phyloP scores from a whole-genome alignment of 169 alveolate species.

The Plasmodium vinckei region DNA sequence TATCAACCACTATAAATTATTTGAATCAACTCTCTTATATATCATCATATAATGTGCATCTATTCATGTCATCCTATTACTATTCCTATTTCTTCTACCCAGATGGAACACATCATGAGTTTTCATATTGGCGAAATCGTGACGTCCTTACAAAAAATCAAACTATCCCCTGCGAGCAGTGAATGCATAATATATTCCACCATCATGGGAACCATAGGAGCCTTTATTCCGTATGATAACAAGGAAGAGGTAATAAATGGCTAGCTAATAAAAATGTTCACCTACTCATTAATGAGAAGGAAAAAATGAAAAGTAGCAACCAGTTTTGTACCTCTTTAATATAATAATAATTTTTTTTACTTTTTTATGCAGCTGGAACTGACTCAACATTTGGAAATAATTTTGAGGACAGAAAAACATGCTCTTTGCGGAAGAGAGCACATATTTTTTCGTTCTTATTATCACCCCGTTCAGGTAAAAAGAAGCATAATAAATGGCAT shows the following conservation, averaged over 20 bases:
- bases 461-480: slow-evolving; percentile 87
- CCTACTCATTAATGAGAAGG: too few species aligned
- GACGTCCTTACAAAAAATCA: slow-evolving; percentile 93
- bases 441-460: slow-evolving; percentile 88
- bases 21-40: too few species aligned
- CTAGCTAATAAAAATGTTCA: too few species aligned
- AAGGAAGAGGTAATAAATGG: slow-evolving; percentile 91
- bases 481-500: too few species aligned
- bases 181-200: slow-evolving; percentile 96
- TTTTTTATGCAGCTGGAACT: slow-evolving; percentile 87
- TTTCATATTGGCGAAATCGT: slow-evolving; percentile 98
- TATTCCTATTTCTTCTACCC: slow-evolving; percentile 53
- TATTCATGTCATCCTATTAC: background rate
- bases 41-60: background rate
- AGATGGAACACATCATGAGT: slow-evolving; percentile 90
- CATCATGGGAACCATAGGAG: slow-evolving; percentile 97
- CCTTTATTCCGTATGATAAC: slow-evolving; percentile 95
- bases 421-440: slow-evolving; percentile 94
- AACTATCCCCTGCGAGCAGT: slow-evolving; percentile 90
- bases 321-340: too few species aligned
- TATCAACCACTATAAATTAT: background rate
- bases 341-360: too few species aligned
- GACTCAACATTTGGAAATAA: slow-evolving; percentile 98
- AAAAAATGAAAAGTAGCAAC: too few species aligned
- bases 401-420: slow-evolving; percentile 95